phyloP scores from a whole-genome alignment of 352 stramenopile genomes.

The Phytophthora sp. region DNA sequence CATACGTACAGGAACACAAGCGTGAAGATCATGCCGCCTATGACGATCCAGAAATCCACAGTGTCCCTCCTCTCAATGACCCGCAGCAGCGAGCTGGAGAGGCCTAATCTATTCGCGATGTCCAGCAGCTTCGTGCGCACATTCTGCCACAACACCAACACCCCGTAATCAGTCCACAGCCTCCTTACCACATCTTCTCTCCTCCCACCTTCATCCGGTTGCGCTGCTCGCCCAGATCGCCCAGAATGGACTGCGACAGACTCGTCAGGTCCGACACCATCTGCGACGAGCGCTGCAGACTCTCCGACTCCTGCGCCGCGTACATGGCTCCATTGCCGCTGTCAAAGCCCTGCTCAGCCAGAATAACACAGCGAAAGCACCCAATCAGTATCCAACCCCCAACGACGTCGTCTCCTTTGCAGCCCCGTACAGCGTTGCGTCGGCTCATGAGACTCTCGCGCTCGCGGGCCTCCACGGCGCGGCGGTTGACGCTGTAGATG shows the following conservation, averaged over 20 bases:
- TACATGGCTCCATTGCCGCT: slow-evolving; percentile 76
- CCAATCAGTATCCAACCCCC: background rate
- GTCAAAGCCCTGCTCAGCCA: slow-evolving; percentile 63
- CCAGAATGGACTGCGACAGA: slow-evolving; percentile 74
- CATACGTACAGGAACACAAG: slow-evolving; percentile 84
- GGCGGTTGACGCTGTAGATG: slow-evolving; percentile 71
- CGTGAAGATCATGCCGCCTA: slow-evolving; percentile 82
- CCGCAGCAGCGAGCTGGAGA: slow-evolving; percentile 83
- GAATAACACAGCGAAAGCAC: background rate
- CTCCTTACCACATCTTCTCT: background rate
- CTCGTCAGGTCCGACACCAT: slow-evolving; percentile 85
- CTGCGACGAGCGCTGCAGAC: slow-evolving; percentile 73
- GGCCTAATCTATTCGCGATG: slow-evolving; percentile 82
- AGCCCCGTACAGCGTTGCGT: slow-evolving; percentile 45
- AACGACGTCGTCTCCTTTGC: background rate
- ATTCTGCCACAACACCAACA: slow-evolving; percentile 41
- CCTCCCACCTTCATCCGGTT: slow-evolving; percentile 62
- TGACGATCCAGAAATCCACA: slow-evolving; percentile 87
- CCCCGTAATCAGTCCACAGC: slow-evolving; percentile 1
- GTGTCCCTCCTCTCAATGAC: slow-evolving; percentile 85
- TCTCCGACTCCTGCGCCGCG: slow-evolving; percentile 79
- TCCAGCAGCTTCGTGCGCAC: slow-evolving; percentile 82
- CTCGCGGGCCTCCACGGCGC: slow-evolving; percentile 71
- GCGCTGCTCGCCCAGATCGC: slow-evolving; percentile 73
- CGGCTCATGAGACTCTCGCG: slow-evolving; percentile 78